Conservation (phyloP, 352 stramenopile species). For the Phytopythium boreale region DNA sequence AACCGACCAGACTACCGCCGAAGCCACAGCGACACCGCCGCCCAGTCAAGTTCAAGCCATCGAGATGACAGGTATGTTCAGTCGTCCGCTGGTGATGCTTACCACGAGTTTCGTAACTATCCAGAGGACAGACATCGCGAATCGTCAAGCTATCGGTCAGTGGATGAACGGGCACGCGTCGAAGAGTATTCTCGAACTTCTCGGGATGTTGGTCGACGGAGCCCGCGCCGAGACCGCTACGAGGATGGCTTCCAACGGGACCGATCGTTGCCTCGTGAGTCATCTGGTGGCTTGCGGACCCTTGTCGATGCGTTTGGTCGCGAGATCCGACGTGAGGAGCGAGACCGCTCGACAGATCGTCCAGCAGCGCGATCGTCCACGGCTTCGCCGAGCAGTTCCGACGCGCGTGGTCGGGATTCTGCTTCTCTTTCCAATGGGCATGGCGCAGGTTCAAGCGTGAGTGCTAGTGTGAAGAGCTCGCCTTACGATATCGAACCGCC, state of each 20-base stretch:
- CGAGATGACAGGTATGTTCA: slow-evolving; percentile 1
- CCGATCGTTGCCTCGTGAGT: not conserved
- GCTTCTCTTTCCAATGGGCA: not conserved
- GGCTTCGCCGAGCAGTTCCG: not conserved
- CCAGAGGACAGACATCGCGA: not conserved
- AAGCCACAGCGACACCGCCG: slow-evolving; percentile 2
- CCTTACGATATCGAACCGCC: slow-evolving; percentile 22
- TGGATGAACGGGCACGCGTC: not conserved
- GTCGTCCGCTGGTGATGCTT: not conserved
- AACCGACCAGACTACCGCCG: slow-evolving; percentile 4
- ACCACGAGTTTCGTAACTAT: not conserved
- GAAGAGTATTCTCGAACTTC: not conserved
- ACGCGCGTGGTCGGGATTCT: not conserved
- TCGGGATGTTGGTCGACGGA: not conserved
- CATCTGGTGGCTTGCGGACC: not conserved
- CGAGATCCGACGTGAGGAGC: not conserved
- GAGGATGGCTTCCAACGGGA: not conserved
- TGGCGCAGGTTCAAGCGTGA: not conserved
- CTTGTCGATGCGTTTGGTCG: not conserved
- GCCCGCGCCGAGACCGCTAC: not conserved
- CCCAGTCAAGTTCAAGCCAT: not conserved
- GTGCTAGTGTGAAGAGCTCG: not conserved
- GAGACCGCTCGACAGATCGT: not conserved
- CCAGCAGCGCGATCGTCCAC: not conserved
- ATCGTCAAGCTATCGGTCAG: not conserved